Base-by-base conservation (phyloP, 768 basidiomycete species). In the Tylopilus vinaceipallidus region DNA sequence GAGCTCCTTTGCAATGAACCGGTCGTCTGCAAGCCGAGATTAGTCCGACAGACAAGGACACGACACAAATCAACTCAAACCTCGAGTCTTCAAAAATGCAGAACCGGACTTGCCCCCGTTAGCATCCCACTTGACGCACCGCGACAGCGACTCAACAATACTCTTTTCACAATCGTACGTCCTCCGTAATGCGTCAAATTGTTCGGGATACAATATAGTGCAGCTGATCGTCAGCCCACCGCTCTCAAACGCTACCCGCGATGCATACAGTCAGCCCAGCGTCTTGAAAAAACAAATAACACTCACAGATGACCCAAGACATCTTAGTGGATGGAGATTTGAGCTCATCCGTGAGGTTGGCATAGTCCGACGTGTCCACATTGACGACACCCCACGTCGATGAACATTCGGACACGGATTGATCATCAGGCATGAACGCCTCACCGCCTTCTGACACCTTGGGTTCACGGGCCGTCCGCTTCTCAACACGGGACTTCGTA, bases 1-100 rank as follows among this genome's bases (percentile, higher is more conserved):
- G 23, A 98, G 79, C 58, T 98, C 95, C 62, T 99, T 99, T 29
- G 95, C 92, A 56, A 99, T 97, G 76, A 98, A 98, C 6, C 97
- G 92, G 66, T 98, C 94, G 62, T 99, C 95, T 97, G 48, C 16
- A 11, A 54, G 20, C 13, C 34, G 39, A 39, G 13, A 37, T 35
- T 2, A 58, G 24, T 32, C 42, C 41, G 34, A 16, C 13, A 13
- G 17, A 2, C 20, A 11, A 11, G 26, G 14, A n/a, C 30, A 42
- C 36, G 43, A 33, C 46, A 23, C 32, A 42, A 17, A 50, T 20
- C 19, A 3, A 10, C 9, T 57, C 75, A 34, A 51, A 91, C 95
- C 95, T 75, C 84, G 77, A 14, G 95, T 98, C 71, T 98, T 98
- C 57, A 98, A 70, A 71, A 99, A 98, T 0, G 91, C 94, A 4